Conservation (phyloP, 176 grass and related monocot species). For the Carex littledalei region DNA sequence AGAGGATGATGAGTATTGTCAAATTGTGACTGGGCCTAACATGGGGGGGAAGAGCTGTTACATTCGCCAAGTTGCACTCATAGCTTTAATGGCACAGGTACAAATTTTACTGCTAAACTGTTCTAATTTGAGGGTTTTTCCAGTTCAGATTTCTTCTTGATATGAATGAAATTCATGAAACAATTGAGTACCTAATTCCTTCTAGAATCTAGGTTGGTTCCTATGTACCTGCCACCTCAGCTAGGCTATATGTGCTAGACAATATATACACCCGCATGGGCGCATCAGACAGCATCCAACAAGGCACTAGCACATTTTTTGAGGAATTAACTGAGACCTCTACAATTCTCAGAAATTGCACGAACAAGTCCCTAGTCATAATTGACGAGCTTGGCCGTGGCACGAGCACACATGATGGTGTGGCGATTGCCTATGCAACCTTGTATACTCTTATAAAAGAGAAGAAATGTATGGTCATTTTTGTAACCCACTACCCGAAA, state of each 20-base stretch:
- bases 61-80: conserved; percentile 88
- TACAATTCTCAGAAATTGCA: conserved; percentile 70
- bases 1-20: conserved; percentile 66
- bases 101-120: neutral
- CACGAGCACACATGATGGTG: conserved; percentile 84
- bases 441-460: conserved; percentile 63
- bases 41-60: conserved; percentile 99
- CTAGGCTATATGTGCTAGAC: conserved; percentile 73
- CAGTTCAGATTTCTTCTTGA: conserved; percentile 6
- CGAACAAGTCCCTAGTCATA: conserved; percentile 76
- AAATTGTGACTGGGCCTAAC: conserved; percentile 93
- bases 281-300: conserved; percentile 85
- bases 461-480: conserved; percentile 71
- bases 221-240: conserved; percentile 82
- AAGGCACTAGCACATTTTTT: conserved; percentile 84
- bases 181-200: conserved; percentile 30
- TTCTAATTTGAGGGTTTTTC: neutral
- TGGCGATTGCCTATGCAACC: conserved; percentile 85
- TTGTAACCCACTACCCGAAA: conserved; percentile 92
- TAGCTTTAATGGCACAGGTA: conserved; percentile 98
- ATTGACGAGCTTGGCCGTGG: conserved; percentile 96
- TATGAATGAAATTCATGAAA: conserved; percentile 14
- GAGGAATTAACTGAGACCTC: conserved; percentile 87
- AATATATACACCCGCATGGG: conserved; percentile 92
- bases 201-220: conserved; percentile 68